phyloP scores from a whole-genome alignment of 2,329 filamentous ascomycete species.

The Clarireedia monteithiana region DNA sequence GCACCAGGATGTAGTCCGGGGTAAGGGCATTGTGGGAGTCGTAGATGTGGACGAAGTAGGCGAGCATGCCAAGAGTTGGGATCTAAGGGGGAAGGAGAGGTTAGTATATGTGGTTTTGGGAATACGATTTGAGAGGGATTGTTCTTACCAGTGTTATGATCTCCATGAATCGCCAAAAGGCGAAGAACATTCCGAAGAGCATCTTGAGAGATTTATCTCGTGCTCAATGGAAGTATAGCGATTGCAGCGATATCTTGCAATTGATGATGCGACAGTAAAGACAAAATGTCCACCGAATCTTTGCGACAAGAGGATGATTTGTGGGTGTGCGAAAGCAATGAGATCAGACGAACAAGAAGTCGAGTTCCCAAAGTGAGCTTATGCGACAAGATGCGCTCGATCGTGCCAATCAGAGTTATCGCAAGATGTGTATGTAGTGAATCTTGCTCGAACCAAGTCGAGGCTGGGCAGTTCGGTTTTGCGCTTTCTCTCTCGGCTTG shows the following conservation, averaged over 20 bases:
- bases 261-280: neutral
- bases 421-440: neutral
- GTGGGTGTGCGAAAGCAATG: neutral
- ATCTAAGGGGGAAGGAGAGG: conserved; percentile 37
- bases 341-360: neutral
- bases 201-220: conserved; percentile 31
- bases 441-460: neutral
- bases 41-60: conserved; percentile 57
- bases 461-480: too few species aligned
- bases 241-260: neutral
- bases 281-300: neutral
- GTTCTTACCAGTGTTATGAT: conserved; percentile 53
- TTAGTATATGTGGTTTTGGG: conserved; percentile 4
- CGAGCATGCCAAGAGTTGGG: conserved; percentile 57
- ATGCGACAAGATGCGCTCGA: neutral
- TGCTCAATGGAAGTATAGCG: neutral
- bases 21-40: conserved; percentile 48
- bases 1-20: conserved; percentile 54
- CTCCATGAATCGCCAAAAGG: conserved; percentile 53
- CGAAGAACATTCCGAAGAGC: conserved; percentile 56
- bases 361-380: neutral
- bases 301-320: too few species aligned
- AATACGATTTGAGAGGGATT: neutral
- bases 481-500: neutral
- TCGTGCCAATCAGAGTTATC: neutral